Conservation (phyloP, 306 rosid species). For the Corylus americana region DNA sequence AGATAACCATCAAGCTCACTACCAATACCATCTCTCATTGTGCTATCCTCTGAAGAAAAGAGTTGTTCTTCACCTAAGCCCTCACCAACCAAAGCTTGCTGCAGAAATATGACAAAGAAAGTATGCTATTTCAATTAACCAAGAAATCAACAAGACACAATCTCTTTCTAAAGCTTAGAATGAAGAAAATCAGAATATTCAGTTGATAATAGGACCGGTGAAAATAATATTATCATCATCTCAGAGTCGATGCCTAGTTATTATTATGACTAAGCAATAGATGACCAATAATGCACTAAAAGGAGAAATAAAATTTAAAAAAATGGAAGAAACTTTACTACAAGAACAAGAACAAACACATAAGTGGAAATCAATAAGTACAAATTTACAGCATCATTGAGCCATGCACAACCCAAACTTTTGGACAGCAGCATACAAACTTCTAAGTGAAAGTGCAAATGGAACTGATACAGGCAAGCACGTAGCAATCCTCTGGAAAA, state of each 20-base stretch:
- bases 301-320: background rate
- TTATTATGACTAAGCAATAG: background rate
- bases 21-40: conserved; percentile 50
- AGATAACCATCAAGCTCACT: conserved; percentile 66
- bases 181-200: background rate
- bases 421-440: conserved; percentile 4
- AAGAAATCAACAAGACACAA: conserved; percentile 18
- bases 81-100: conserved; percentile 98
- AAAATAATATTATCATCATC: background rate
- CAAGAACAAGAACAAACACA: background rate
- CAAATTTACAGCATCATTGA: background rate
- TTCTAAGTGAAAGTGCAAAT: background rate
- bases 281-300: background rate
- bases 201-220: background rate
- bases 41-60: conserved; percentile 67
- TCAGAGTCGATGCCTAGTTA: no score
- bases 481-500: background rate
- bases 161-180: background rate
- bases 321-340: background rate
- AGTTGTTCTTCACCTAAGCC: conserved; percentile 84
- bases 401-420: background rate
- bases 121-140: conserved; percentile 19
- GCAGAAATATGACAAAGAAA: conserved; percentile 26
- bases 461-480: background rate
- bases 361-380: background rate